phyloP scores from a whole-genome alignment of 805 yeast species.

The Metschnikowia aberdeeniae region DNA sequence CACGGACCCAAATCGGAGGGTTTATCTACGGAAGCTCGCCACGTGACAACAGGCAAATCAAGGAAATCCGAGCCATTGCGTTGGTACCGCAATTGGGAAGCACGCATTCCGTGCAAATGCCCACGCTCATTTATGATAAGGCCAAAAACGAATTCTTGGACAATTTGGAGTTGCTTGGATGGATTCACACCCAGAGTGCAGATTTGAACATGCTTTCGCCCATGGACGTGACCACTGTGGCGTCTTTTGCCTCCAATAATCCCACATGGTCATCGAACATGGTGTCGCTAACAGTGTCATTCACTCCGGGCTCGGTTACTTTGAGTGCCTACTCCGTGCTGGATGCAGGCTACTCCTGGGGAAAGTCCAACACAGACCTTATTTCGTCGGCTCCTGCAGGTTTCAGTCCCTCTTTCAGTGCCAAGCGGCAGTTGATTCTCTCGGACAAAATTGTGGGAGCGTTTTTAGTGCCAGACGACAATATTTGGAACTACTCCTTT shows the following conservation, averaged over 20 bases:
- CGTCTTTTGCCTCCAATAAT: constrained; percentile 35
- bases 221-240: constrained; percentile 62
- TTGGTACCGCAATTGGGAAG: constrained; percentile 88
- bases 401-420: constrained; percentile 56
- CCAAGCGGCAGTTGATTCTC: constrained; percentile 62
- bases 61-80: constrained; percentile 72
- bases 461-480: constrained; percentile 79
- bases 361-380: constrained; percentile 53
- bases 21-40: constrained; percentile 79
- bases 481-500: constrained; percentile 88
- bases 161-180: constrained; percentile 76
- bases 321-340: constrained; percentile 61
- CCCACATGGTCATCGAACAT: constrained; percentile 41
- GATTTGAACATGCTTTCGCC: constrained; percentile 64
- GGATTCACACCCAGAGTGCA: constrained; percentile 86
- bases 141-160: constrained; percentile 29
- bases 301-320: constrained; percentile 82
- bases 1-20: constrained; percentile 79
- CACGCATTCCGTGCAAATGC: constrained; percentile 58
- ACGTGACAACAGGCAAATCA: constrained; percentile 61
- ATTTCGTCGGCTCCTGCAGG: constrained; percentile 61
- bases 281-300: constrained; percentile 60
- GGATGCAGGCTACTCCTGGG: constrained; percentile 77
- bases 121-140: constrained; percentile 41
- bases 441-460: constrained; percentile 76